Evolutionary conservation across 1,284 basidiomycete species (phyloP), one percentile per base, ranked within the genome.

Genomic region (Sanguinoderma infundibulare): DNA sequence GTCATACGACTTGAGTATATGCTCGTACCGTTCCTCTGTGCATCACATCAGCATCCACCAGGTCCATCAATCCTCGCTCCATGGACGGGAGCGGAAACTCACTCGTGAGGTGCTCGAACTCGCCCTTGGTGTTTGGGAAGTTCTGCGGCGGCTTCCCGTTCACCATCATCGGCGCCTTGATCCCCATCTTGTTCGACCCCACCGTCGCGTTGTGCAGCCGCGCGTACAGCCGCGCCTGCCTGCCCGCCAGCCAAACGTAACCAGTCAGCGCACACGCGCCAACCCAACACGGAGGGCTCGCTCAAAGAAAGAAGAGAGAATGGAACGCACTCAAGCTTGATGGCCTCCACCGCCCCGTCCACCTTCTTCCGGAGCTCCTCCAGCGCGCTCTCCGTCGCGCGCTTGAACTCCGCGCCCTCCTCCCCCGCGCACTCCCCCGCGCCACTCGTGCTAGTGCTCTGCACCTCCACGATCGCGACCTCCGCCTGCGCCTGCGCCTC

Each of bases 81-180:
- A 15, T 9, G 22, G 24, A 4, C 20, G 17, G 30, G 15, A 39
- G 17, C 17, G 6, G 17, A 12, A 15, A 74, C 76, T 50, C 51
- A 78, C 78, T 78, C 9, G 76, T 79, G 30, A 79, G 67, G 59
- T 78, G 75, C 60, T 78, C 77, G 58, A 78, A 78, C 64, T 79
- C 78, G 58, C 78, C 78, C 68, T 76, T 75, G 2, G 78, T 78
- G 3, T 66, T 72, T 20, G 78, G 78, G 68, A 75, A 77, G 61
- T 77, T 75, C 22, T 63, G 61, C 8, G 76, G 75, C 2, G 70
- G 57, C 67, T 78, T 78, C 3, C 78, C 75, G 54, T 72, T 73
- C 22, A 72, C 70, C 64, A 72, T 73, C 17, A 70, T 62, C 3
- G 72, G 71, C 17, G 75, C 68, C 60, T 70, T 69, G 58, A 79